Base-by-base conservation (phyloP, 1,139 yeast species). In the Lizanozyma gosingica region DNA sequence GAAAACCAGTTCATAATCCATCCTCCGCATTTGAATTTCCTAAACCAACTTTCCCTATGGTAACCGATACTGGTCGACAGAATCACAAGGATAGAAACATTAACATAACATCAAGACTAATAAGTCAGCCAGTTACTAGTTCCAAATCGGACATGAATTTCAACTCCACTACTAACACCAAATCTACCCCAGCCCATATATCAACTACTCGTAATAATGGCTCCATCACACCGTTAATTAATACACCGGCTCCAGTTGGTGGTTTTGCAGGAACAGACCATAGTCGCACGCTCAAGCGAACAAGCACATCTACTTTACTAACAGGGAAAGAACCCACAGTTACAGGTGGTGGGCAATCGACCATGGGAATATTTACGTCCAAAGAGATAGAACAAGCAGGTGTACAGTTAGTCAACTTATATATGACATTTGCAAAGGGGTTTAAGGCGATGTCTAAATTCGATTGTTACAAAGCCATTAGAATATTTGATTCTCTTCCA, bases 401-500 rank as follows among this genome's bases (percentile, higher is more conserved):
- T 40, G 54, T 57, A 17, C 68, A 71, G 42, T 53, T 83, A 22
- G 57, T 76, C 32, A 62, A 67, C 15, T 56, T 83, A 2, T 83
- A 83, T 52, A 66, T 75, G 11, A 63, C 69, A 8, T 72, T 87
- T 48, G 92, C 92, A 1, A 73, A 76, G 49, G 83, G 83, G 14
- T 76, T 64, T 55, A 77, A 80, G 47, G 74, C 85, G 14, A 72
- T 83, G 63, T 65, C 79, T 43, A 68, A 73, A 37, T 90, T 75
- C 59, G 92, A 87, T 55, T 85, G 95, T 49, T 80, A 78, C 54
- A 81, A 83, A 51, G 95, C 97, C 1, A 78, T 88, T 8, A 63
- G 92, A 42, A 65, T 77, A 2, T 65, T 92, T 36, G 79, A 78
- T 41, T 63, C 77, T 4, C 67, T 87, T 15, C 78, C 92, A 0